phyloP scores from a whole-genome alignment of 1,139 yeast genomes.

The Kodamaea ohmeri region DNA sequence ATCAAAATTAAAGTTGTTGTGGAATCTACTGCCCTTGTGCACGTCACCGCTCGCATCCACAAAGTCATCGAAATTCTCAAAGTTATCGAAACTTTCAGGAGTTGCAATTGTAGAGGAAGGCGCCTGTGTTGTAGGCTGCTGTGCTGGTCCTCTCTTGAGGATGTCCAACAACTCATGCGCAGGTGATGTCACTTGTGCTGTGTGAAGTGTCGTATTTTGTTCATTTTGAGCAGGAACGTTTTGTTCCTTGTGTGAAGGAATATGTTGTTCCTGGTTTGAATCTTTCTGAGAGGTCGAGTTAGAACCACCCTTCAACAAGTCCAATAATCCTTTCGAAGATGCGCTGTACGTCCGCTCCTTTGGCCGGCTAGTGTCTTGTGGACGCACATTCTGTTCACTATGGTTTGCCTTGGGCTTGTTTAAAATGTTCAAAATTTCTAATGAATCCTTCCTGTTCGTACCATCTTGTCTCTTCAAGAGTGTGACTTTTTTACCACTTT shows the following conservation, averaged over 20 bases:
- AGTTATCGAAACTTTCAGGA: slow-evolving; percentile 17
- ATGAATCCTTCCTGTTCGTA: slow-evolving; percentile 10
- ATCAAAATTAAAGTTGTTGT: slow-evolving; percentile 24
- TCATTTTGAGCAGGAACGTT: not conserved
- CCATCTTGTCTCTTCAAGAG: slow-evolving; percentile 29
- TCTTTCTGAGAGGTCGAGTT: no score
- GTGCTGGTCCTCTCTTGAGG: not conserved
- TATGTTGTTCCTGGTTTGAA: no score
- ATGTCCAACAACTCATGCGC: slow-evolving; percentile 9
- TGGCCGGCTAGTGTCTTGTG: slow-evolving; percentile 5
- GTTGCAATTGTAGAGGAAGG: slow-evolving; percentile 5
- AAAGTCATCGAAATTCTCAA: slow-evolving; percentile 35
- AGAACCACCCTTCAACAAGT: slow-evolving; percentile 16
- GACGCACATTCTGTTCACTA: slow-evolving; percentile 1
- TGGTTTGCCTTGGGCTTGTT: slow-evolving; percentile 24
- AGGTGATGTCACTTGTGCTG: slow-evolving; percentile 3
- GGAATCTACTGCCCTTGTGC: slow-evolving; percentile 18
- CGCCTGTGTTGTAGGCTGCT: not conserved
- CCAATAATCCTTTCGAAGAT: slow-evolving; percentile 16
- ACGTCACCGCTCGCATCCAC: slow-evolving; percentile 35
- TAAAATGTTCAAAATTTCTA: slow-evolving; percentile 50
- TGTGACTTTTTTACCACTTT: slow-evolving; percentile 30
- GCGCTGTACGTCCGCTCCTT: slow-evolving; percentile 12
- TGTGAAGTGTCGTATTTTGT: no score
- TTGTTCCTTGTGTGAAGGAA: no score